Conservation (phyloP, 2,329 filamentous ascomycete species). For the Penicillium janthinellum region DNA sequence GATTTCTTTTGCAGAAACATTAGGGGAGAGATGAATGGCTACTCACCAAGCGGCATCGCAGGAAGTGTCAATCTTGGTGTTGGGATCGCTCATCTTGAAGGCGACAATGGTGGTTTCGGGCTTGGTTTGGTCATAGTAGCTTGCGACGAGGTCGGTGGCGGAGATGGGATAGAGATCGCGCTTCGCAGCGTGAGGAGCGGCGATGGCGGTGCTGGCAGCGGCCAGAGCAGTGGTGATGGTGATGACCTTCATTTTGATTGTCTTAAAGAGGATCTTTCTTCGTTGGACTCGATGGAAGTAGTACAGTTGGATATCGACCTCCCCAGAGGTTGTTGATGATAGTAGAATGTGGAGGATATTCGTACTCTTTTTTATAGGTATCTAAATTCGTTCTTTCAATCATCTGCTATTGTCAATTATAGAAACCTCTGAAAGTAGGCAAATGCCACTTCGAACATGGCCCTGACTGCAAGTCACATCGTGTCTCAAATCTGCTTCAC, state of each 20-base stretch:
- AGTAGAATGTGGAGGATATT: neutral
- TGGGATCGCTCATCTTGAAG: conserved; percentile 20
- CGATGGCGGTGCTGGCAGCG: conserved; percentile 10
- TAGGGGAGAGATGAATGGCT: neutral
- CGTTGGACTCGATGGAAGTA: neutral
- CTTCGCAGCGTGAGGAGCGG: conserved; percentile 13
- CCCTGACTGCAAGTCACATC: neutral
- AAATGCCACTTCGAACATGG: no score
- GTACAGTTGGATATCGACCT: neutral
- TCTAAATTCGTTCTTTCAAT: neutral
- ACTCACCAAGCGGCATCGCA: conserved; percentile 20
- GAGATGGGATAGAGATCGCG: conserved; percentile 13
- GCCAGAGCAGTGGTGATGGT: conserved; percentile 12
- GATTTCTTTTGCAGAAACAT: neutral
- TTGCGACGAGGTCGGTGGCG: conserved; percentile 11
- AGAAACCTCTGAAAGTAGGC: neutral
- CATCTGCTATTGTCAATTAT: neutral
- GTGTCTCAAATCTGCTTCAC: no score
- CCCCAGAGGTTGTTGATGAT: neutral
- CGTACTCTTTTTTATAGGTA: neutral
- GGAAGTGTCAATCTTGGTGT: conserved; percentile 10
- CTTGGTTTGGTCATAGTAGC: conserved; percentile 8
- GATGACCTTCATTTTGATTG: conserved; percentile 17
- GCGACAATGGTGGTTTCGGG: conserved; percentile 10
- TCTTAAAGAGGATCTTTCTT: no score